A percentile compares a stretch with the other conserved stretches of the same genome.
Conservation (phyloP, 371 early-diverging fungal species). For the Mortierella sp. region DNA sequence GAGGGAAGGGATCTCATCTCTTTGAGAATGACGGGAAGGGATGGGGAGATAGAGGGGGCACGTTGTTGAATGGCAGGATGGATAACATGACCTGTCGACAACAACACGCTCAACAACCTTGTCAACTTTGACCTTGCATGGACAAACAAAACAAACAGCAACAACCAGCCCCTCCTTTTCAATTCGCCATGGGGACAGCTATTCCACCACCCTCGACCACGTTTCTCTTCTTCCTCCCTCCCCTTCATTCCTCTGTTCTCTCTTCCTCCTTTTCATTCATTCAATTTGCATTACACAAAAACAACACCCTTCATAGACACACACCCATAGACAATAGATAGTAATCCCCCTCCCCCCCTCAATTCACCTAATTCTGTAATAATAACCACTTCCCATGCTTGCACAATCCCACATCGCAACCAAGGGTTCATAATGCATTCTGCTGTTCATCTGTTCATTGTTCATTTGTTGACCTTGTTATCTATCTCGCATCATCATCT, state of each 20-base stretch:
- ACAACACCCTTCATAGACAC: neutral
- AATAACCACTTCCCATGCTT: neutral
- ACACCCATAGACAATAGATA: neutral
- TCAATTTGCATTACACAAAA: neutral
- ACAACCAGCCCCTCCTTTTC: slow-evolving; percentile 2
- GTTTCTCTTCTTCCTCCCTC: neutral
- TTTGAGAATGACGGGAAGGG: neutral
- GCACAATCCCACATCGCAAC: neutral
- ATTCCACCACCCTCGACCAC: neutral
- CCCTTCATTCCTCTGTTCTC: neutral
- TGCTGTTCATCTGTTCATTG: neutral
- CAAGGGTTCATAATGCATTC: neutral
- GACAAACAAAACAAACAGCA: neutral
- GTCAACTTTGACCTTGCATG: neutral
- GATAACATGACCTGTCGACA: neutral
- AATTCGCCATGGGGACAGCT: neutral
- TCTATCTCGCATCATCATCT: neutral
- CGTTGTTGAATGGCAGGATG: neutral
- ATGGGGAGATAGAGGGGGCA: neutral
- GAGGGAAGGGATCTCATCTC: neutral
- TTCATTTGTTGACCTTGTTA: neutral
- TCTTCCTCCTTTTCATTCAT: neutral
- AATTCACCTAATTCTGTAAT: neutral
- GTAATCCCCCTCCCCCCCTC: no score
- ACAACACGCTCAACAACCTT: neutral